Conservation (phyloP, 169 alveolate genomes). For the Theileria annulata region DNA sequence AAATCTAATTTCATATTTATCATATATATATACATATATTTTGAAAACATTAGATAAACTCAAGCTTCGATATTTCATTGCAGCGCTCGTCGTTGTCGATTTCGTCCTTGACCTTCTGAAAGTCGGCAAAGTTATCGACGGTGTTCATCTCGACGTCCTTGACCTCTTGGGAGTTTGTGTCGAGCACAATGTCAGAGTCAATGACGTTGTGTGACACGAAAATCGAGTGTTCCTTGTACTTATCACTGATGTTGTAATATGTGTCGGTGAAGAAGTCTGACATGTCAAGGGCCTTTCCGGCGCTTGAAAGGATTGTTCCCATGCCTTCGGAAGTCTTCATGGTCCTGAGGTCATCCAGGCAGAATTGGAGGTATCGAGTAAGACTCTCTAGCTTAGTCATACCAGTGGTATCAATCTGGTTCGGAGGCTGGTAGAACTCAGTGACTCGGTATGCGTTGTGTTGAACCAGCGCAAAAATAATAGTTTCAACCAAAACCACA, state of each 20-base stretch:
- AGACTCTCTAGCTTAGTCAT: conserved; percentile 6
- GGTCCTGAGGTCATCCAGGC: conserved; percentile 41
- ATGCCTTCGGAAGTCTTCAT: conserved; percentile 26
- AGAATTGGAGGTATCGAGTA: conserved; percentile 16
- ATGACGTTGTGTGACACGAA: conserved; percentile 15
- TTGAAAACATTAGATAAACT: conserved; percentile 25
- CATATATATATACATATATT: neutral
- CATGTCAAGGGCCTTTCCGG: conserved; percentile 55
- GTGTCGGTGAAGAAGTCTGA: conserved; percentile 54
- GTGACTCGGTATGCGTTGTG: conserved; percentile 39
- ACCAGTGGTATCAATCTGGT: neutral
- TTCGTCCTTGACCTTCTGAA: conserved; percentile 39
- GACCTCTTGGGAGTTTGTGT: neutral
- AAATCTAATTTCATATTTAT: neutral
- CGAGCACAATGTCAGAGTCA: conserved; percentile 20
- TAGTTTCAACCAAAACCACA: conserved; percentile 53
- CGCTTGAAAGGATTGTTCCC: conserved; percentile 35
- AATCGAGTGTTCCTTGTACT: conserved; percentile 55
- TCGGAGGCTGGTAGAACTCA: conserved; percentile 38
- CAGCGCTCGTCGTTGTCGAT: conserved; percentile 34
- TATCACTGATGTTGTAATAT: conserved; percentile 57
- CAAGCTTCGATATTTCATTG: conserved; percentile 46
- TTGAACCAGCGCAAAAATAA: conserved; percentile 44
- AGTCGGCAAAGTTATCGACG: conserved; percentile 53
- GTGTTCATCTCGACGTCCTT: conserved; percentile 8